Evolutionary conservation across 2,329 filamentous ascomycete species (phyloP), one percentile per base, ranked within the genome.

Genomic region (Botrytis porri): DNA sequence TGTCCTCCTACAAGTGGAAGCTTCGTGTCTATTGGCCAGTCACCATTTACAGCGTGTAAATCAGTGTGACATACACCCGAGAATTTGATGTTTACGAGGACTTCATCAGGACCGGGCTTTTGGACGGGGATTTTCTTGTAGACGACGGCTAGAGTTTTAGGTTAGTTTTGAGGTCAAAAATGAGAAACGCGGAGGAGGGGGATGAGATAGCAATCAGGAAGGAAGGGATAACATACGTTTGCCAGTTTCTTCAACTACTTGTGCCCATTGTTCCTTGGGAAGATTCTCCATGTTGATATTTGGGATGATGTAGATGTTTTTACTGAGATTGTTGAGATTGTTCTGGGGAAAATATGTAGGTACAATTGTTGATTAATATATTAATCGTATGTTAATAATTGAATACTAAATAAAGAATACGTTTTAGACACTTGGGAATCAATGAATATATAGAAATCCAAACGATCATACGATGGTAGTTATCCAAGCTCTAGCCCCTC

Each of bases 61-160:
- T 97, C 93, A 51, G 94, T 97, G 86, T 97, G 94, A 87, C 94
- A 97, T 78, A 97, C 94, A 81, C 94, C 94, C 41, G 92, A 93
- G 87, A 89, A 97, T 83, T 94, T 94, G 87, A 97, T 88, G 84
- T 97, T 95, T 84, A 97, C 86, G 77, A 98, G 92, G 77, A 97
- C 93, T 84, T 98, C 93, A 84, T 97, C 94, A 70, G 94, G 91
- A 35, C 91, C 93, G 57, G 95, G 95, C 82, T 90, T 88, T 75
- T 86, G 87, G 69, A 97, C 94, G 77, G 93, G 91, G 79, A 98
- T 95, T 84, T 91, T 88, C 85, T 93, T 94, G 87, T 92, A 93
- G 74, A 88, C 83, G 79, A 89, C 85, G 77, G 89, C 88, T 90
- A 70, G 48, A 66, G 20, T 20, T 25, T 12, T 14, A 18, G 16